These are phyloP conservation scores for Fusarium nodosum DNA, from an alignment of 2,329 filamentous ascomycete species.

Conservation along the genomic window DNA sequence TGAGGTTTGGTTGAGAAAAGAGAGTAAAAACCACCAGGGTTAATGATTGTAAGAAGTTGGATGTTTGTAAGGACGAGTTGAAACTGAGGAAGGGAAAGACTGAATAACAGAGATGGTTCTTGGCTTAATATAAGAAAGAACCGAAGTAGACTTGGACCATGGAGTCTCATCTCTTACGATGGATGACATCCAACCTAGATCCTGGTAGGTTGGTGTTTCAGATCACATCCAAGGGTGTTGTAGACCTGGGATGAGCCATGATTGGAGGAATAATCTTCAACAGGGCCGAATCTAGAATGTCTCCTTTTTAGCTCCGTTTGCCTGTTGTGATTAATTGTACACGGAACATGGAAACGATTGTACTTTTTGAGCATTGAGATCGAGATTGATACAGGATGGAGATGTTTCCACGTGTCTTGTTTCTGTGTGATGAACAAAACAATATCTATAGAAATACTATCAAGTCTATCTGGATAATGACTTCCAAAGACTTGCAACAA, in stretches of 20 bases:
- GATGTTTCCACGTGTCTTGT: background rate
- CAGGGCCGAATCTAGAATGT: background rate
- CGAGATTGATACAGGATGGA: background rate
- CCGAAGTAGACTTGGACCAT: background rate
- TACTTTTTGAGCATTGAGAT: background rate
- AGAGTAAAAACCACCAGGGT: constrained; percentile 47
- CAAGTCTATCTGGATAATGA: background rate
- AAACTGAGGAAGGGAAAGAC: constrained; percentile 3
- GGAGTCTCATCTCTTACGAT: background rate
- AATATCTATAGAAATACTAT: background rate
- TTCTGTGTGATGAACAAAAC: background rate
- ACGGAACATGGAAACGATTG: background rate
- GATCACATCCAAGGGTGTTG: constrained; percentile 20
- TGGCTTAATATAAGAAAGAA: constrained; percentile 17
- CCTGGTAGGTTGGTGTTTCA: constrained; percentile 20
- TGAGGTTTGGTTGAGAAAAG: constrained; percentile 21
- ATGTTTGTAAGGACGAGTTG: constrained; percentile 27
- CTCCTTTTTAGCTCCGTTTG: background rate
- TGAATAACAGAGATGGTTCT: background rate
- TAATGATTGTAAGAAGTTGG: constrained; percentile 38
- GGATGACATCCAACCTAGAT: background rate
- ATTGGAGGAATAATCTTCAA: constrained; percentile 32
- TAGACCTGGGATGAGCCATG: accelerated
- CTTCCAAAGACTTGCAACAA: no score
- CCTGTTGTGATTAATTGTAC: background rate